Conservation (phyloP, 2,329 filamentous ascomycete species). For the Diaporthe caulivora region DNA sequence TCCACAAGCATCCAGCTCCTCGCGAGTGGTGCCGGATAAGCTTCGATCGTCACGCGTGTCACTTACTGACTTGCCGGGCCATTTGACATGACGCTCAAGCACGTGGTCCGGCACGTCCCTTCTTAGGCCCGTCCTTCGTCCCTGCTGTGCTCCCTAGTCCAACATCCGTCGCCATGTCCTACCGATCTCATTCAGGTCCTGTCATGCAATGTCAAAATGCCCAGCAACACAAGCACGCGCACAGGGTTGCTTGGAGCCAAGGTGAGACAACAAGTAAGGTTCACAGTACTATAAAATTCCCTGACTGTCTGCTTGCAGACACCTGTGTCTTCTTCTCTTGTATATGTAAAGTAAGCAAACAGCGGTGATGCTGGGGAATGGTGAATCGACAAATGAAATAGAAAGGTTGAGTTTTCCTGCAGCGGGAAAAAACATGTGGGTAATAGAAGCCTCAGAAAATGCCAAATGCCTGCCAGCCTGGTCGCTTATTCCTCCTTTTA, state of each 20-base stretch:
- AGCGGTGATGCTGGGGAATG: slow-evolving; percentile 35
- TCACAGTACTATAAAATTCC: slow-evolving; percentile 38
- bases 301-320: slow-evolving; percentile 46
- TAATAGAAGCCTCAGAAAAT: slow-evolving; percentile 36
- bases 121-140: neutral
- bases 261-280: neutral
- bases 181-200: neutral
- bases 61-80: neutral
- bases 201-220: neutral
- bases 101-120: neutral
- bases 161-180: neutral
- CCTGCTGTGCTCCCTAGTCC: neutral
- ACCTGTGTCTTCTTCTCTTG: slow-evolving; percentile 36
- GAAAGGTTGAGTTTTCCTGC: slow-evolving; percentile 38
- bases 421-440: slow-evolving; percentile 27
- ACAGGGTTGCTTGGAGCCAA: neutral
- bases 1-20: neutral
- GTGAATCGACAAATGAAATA: slow-evolving; percentile 41
- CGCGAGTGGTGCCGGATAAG: neutral
- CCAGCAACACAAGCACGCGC: neutral
- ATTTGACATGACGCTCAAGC: neutral
- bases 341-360: slow-evolving; percentile 48
- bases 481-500: slow-evolving; percentile 36
- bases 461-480: slow-evolving; percentile 35
- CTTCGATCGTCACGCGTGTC: slow-evolving; percentile 4